phyloP scores from a whole-genome alignment of 2,329 filamentous ascomycete genomes.

The Ophioceras dolichostomum region DNA sequence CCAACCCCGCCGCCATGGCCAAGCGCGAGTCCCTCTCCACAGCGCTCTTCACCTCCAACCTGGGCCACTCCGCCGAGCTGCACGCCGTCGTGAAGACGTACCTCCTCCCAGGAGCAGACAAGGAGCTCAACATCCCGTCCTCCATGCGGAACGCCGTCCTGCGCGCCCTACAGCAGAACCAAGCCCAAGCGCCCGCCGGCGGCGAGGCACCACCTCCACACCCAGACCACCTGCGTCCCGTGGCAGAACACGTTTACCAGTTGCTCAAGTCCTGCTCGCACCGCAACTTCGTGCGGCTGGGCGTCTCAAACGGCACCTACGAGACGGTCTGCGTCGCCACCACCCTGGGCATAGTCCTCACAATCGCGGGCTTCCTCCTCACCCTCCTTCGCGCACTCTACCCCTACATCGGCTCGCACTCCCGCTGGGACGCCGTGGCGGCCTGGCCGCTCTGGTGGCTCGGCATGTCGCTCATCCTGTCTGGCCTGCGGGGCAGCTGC shows the following conservation, averaged over 20 bases:
- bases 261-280: constrained; percentile 35
- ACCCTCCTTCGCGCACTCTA: constrained; percentile 26
- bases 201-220: constrained; percentile 3
- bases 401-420: constrained; percentile 23
- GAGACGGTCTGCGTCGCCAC: constrained; percentile 35
- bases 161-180: constrained; percentile 14
- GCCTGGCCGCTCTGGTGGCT: constrained; percentile 33
- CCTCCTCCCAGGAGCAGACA: constrained; percentile 25
- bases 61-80: constrained; percentile 16
- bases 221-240: constrained; percentile 24
- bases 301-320: constrained; percentile 37
- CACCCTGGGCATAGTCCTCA: constrained; percentile 26
- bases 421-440: constrained; percentile 26
- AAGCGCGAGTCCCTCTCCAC: neutral
- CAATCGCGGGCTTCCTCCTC: constrained; percentile 24
- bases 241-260: constrained; percentile 32
- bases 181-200: neutral
- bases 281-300: constrained; percentile 38
- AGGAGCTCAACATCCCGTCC: constrained; percentile 34
- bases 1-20: neutral
- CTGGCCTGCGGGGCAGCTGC: constrained; percentile 31
- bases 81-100: constrained; percentile 26
- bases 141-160: constrained; percentile 26
- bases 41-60: constrained; percentile 7
- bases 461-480: constrained; percentile 27